phyloP scores from a whole-genome alignment of 2,329 filamentous ascomycete genomes.

The Passalora sequoiae region DNA sequence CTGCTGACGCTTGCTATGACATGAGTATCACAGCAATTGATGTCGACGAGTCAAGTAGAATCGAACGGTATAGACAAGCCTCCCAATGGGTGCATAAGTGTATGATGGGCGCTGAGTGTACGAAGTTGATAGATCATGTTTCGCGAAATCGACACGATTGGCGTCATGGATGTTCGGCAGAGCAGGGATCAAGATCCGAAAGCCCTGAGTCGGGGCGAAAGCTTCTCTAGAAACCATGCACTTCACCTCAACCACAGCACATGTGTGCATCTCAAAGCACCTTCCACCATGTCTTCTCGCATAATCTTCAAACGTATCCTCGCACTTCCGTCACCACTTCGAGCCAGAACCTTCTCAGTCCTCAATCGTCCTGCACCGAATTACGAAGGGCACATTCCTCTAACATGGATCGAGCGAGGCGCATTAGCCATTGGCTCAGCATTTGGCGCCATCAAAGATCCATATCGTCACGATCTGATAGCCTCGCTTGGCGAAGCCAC shows the following conservation, averaged over 20 bases:
- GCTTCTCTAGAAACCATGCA: no score
- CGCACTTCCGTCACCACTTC: conserved; percentile 29
- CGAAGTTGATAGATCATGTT: no score
- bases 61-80: no score
- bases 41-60: no score
- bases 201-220: no score
- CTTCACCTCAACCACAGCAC: neutral
- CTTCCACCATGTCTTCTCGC: conserved; percentile 3
- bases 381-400: conserved; percentile 87
- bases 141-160: neutral
- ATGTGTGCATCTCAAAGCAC: neutral
- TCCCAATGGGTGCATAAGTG: no score
- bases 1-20: conserved; percentile 17
- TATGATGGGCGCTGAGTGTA: no score
- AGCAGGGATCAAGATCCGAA: conserved; percentile 3
- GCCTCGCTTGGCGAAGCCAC: conserved; percentile 92
- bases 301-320: conserved; percentile 17
- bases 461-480: conserved; percentile 83
- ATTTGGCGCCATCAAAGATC: conserved; percentile 61
- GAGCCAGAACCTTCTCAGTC: conserved; percentile 63
- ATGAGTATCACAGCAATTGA: conserved; percentile 16
- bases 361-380: conserved; percentile 79
- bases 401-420: conserved; percentile 70
- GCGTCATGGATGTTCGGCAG: neutral
- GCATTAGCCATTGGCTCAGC: conserved; percentile 62